Percentiles rank a stretch among this genome's conserved stretches.
Evolutionary conservation across 768 basidiomycete genomes (phyloP).

Genomic region (Tulasnella sp.): DNA sequence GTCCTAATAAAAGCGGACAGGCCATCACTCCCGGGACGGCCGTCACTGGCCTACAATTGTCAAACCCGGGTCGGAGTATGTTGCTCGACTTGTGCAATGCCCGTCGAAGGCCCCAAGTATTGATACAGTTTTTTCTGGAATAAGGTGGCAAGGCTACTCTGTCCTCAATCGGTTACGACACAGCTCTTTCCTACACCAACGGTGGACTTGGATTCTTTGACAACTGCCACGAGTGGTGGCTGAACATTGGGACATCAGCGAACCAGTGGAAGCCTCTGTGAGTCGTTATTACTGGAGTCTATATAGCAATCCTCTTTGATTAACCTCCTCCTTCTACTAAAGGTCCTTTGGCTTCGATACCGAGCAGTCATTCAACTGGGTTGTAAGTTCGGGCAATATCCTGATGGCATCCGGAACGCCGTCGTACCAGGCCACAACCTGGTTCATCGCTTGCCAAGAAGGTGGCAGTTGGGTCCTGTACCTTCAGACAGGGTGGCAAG

Average conservation of each 20-base stretch:
- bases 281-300: background rate
- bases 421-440: background rate
- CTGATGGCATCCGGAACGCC: constrained; percentile 15
- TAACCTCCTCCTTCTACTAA: too few species aligned
- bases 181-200: background rate
- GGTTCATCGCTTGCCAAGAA: constrained; percentile 24
- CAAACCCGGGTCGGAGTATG: background rate
- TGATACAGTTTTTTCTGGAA: background rate
- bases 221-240: constrained; percentile 27
- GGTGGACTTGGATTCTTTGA: background rate
- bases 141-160: background rate
- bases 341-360: constrained; percentile 14
- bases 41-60: background rate
- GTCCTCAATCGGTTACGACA: background rate
- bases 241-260: background rate
- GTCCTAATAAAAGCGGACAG: background rate
- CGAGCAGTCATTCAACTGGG: constrained; percentile 13
- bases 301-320: too few species aligned
- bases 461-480: background rate
- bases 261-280: constrained; percentile 17
- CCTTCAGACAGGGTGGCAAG: background rate
- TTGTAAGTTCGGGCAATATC: background rate
- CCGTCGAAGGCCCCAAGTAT: too few species aligned
- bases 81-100: background rate
- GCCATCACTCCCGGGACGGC: constrained; percentile 12